Percentiles rank a stretch among this genome's conserved stretches.
Conservation (phyloP, 1,284 basidiomycete species). For the Papiliotrema laurentii region DNA sequence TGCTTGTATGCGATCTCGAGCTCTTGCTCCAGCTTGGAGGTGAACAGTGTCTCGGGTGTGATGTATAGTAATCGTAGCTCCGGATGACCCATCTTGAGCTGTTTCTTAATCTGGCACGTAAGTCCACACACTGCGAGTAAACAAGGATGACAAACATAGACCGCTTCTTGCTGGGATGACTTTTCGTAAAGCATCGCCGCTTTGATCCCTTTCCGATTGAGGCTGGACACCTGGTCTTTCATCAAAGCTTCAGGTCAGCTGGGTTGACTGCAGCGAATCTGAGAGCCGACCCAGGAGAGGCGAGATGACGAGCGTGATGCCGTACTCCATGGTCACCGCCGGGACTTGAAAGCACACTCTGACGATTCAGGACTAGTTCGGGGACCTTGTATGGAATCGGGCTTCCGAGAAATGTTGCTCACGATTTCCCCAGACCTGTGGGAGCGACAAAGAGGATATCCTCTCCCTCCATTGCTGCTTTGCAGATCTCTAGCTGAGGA, state of each 20-base stretch:
- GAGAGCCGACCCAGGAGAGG: slow-evolving; percentile 63
- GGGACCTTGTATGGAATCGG: too few relatives aligned
- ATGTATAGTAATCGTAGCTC: slow-evolving; percentile 65
- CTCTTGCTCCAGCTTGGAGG: slow-evolving; percentile 54
- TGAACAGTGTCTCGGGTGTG: slow-evolving; percentile 70
- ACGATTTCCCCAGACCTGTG: slow-evolving; percentile 82
- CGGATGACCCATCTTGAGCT: slow-evolving; percentile 61
- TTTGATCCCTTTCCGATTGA: slow-evolving; percentile 56
- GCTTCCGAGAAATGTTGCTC: slow-evolving; percentile 11
- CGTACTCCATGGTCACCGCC: slow-evolving; percentile 64
- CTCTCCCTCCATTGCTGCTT: slow-evolving; percentile 60
- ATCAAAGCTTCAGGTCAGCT: slow-evolving; percentile 59
- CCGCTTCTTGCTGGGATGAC: slow-evolving; percentile 55
- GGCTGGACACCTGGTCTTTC: slow-evolving; percentile 71
- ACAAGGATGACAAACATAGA: slow-evolving; percentile 49
- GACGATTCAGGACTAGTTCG: background rate
- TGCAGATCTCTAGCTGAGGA: slow-evolving; percentile 69
- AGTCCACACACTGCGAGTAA: background rate
- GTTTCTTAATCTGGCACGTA: slow-evolving; percentile 56
- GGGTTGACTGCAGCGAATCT: background rate
- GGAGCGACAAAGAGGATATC: slow-evolving; percentile 82
- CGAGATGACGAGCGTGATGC: slow-evolving; percentile 72
- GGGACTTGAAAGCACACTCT: slow-evolving; percentile 82
- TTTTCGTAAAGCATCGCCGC: slow-evolving; percentile 68
- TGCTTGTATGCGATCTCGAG: slow-evolving; percentile 56